Percentiles rank a stretch among this genome's conserved stretches.
Conservation (phyloP, 345 rosid species). For the Salix suchowensis region DNA sequence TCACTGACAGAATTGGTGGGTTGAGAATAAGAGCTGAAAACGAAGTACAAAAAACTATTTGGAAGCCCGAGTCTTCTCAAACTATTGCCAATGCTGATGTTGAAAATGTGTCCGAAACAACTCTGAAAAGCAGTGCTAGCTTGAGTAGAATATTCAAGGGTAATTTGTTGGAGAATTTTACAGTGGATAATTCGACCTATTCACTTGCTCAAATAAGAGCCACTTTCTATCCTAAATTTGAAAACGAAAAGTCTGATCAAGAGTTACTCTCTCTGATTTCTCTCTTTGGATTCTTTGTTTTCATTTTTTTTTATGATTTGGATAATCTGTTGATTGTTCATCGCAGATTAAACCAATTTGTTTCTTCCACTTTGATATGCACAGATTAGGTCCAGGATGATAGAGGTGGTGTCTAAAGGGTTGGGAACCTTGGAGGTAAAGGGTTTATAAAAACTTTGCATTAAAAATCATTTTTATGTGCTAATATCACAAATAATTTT, state of each 20-base stretch:
- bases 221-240: conserved; percentile 94
- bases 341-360: not conserved
- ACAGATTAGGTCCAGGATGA: conserved; percentile 82
- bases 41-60: conserved; percentile 28
- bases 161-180: conserved; percentile 50
- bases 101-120: conserved; percentile 22
- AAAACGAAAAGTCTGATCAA: conserved; percentile 96
- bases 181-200: conserved; percentile 59
- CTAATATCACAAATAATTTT: too few species aligned
- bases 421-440: conserved; percentile 82
- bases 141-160: conserved; percentile 48
- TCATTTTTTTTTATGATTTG: not conserved
- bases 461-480: not conserved
- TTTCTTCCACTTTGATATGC: conserved; percentile 4
- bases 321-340: not conserved
- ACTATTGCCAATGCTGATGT: conserved; percentile 30
- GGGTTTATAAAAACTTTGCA: not conserved
- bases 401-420: conserved; percentile 85
- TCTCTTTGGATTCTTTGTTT: not conserved
- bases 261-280: conserved; percentile 44
- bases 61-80: conserved; percentile 58
- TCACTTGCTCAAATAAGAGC: conserved; percentile 82
- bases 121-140: conserved; percentile 19
- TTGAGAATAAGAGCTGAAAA: conserved; percentile 49
- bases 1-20: conserved; percentile 37